Base-by-base conservation (phyloP, 805 yeast genomes). In the Yamadazyma endophytica region DNA sequence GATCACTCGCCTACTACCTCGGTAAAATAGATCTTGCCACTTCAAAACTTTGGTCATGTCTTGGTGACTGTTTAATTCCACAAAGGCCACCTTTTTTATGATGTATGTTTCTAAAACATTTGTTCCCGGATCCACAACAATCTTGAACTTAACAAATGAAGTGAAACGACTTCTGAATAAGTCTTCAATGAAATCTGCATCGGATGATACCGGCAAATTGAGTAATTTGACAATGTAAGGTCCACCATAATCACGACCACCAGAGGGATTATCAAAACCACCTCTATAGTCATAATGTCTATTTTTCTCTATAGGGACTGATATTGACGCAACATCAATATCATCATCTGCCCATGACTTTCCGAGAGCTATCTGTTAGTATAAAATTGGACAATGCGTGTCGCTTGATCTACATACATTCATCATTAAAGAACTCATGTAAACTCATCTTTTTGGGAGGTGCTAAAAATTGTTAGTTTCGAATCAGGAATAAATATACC, bases 221-320 rank as follows among this genome's bases (percentile, higher is more conserved):
- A 73, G 52, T 32, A 83, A 64, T 49, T 80, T 82, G 26, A 75
- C 74, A 35, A 81, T 80, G 49, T 66, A 81, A 2, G 89, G 89
- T 1, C 84, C 82, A 0, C 68, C 64, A 22, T 35, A 25, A 31
- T 50, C 54, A 13, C 17, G 33, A 13, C n/a, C 20, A 16, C 17
- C 17, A 4, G 31, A 30, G 3, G 24, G 20, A 21, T 30, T 20
- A 17, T 24, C 30, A 20, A 24, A 19, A 4, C 19, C 9, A 9
- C 31, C 22, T 17, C 26, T 29, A n/a, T 27, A 16, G 18, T 32
- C 26, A 26, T 37, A 31, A 28, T 44, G 49, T 23, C 36, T 43
- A 19, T 38, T 26, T 33, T 51, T 52, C 35, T 64, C 68, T 22
- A 64, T 63, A 16, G 70, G 72, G 5, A 65, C 72, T 9, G 69